Conservation (phyloP, 2,329 filamentous ascomycete species). For the Coniella lustricola region DNA sequence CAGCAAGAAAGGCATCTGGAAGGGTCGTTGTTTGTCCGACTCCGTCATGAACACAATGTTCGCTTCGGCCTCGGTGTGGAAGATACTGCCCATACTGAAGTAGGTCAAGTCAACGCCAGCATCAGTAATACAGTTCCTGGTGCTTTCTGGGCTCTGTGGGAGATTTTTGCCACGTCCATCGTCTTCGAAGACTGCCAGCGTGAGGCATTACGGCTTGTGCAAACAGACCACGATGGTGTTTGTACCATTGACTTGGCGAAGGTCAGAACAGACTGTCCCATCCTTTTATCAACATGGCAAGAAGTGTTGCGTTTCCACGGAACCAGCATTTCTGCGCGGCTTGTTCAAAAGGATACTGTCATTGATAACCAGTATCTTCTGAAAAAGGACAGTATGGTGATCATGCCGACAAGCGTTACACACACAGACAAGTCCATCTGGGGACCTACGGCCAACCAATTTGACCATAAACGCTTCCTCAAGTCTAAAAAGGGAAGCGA, state of each 20-base stretch:
- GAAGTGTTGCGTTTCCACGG: slow-evolving; percentile 14
- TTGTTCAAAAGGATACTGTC: slow-evolving; percentile 12
- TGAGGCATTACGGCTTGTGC: not conserved
- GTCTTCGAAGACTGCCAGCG: not conserved
- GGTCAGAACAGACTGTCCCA: slow-evolving; percentile 12
- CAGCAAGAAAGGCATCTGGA: not conserved
- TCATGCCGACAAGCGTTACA: slow-evolving; percentile 10
- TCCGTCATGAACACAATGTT: slow-evolving; percentile 6
- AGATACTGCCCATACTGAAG: slow-evolving; percentile 1
- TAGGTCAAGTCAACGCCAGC: slow-evolving; percentile 1
- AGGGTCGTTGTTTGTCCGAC: not conserved
- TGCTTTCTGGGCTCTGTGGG: slow-evolving; percentile 4
- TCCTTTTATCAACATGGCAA: slow-evolving; percentile 17
- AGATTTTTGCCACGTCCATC: slow-evolving; percentile 1
- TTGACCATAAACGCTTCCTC: slow-evolving; percentile 16
- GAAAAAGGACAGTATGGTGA: slow-evolving; percentile 16
- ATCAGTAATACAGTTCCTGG: slow-evolving; percentile 1
- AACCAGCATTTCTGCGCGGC: slow-evolving; percentile 11
- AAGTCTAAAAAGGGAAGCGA: not conserved
- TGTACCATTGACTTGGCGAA: slow-evolving; percentile 3
- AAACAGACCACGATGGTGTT: not conserved
- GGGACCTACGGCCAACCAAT: slow-evolving; percentile 10
- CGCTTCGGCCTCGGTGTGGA: slow-evolving; percentile 1
- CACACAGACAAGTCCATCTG: slow-evolving; percentile 13
- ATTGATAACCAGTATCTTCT: slow-evolving; percentile 16